phyloP scores from a whole-genome alignment of 2,329 filamentous ascomycete species.

The Emergomyces africanus region DNA sequence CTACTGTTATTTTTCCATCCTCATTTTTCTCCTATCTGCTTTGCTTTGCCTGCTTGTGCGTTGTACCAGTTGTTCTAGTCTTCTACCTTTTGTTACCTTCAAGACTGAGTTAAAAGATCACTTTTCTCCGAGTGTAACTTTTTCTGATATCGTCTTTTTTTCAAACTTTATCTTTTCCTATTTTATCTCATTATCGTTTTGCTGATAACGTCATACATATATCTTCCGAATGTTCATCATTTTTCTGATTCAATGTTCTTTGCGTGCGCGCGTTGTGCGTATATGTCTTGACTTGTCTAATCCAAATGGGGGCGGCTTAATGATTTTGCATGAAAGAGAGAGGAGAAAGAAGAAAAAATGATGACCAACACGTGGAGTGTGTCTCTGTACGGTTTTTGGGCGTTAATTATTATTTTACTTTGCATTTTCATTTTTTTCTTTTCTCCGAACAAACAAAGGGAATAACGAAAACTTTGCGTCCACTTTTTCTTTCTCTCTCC shows the following conservation, averaged over 20 bases:
- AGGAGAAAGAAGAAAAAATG: not conserved
- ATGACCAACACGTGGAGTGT: not conserved
- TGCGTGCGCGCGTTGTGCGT: not conserved
- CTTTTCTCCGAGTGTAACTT: not conserved
- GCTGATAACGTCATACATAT: constrained; percentile 28
- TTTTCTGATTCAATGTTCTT: constrained; percentile 5
- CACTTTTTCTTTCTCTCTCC: too few relatives aligned
- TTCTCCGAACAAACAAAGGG: not conserved
- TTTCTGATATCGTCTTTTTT: constrained; percentile 10
- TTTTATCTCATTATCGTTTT: constrained; percentile 14
- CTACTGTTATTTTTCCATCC: not conserved
- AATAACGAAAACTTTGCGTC: not conserved
- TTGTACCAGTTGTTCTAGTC: not conserved
- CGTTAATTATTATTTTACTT: too few relatives aligned
- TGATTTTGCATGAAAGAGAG: constrained; percentile 11
- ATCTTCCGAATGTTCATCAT: constrained; percentile 10
- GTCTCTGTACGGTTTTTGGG: not conserved
- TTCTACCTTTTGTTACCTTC: not conserved
- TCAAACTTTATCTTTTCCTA: constrained; percentile 7
- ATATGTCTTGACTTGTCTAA: not conserved
- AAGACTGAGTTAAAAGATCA: not conserved
- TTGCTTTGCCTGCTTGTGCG: not conserved
- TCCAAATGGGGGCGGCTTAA: not conserved
- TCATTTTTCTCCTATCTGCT: not conserved
- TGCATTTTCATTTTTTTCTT: not conserved